Conservation (phyloP, 345 rosid species). For the Iberis pinnata region DNA sequence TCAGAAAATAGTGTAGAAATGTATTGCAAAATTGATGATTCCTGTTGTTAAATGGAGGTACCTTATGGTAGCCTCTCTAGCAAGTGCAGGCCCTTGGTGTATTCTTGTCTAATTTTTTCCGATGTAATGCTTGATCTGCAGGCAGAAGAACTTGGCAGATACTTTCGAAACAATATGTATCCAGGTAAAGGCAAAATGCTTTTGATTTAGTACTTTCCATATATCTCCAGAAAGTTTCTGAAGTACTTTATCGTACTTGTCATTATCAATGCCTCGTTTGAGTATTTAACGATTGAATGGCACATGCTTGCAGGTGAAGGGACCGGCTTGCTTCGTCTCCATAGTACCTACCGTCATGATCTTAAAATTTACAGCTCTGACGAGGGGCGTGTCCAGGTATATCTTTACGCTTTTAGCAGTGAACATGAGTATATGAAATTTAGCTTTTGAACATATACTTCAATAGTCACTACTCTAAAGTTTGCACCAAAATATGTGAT, state of each 20-base stretch:
- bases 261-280: not conserved
- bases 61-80: constrained; percentile 8
- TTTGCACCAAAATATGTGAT: constrained; percentile 1
- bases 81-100: not conserved
- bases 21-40: not conserved
- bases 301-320: constrained; percentile 72
- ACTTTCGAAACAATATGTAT: constrained; percentile 92
- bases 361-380: constrained; percentile 99
- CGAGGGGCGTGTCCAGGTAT: constrained; percentile 99
- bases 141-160: constrained; percentile 99
- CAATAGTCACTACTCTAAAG: not conserved
- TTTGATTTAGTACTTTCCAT: constrained; percentile 6
- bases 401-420: constrained; percentile 1
- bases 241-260: constrained; percentile 10
- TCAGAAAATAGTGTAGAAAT: not conserved
- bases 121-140: constrained; percentile 34
- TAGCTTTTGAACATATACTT: constrained; percentile 1
- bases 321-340: constrained; percentile 95
- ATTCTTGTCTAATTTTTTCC: not conserved
- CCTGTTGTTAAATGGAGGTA: not conserved
- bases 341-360: constrained; percentile 97
- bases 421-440: not conserved
- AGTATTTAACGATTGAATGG: constrained; percentile 9
- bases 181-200: constrained; percentile 52
- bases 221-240: not conserved